A percentile compares a stretch with the other conserved stretches of the same genome.
phyloP scores from a whole-genome alignment of 768 basidiomycete genomes.

The Tricholoma flavovirens region DNA sequence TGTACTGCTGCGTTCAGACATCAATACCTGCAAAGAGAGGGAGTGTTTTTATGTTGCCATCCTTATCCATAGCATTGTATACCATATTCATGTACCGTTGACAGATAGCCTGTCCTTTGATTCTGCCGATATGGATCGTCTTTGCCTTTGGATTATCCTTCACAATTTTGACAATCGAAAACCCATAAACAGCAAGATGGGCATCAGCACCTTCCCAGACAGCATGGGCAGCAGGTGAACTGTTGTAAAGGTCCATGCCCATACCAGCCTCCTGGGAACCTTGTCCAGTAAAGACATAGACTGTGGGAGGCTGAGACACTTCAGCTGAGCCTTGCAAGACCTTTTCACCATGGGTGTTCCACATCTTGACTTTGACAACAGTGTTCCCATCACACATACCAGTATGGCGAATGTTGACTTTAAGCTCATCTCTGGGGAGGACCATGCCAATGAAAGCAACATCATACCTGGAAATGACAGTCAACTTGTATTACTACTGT shows the following conservation, averaged over 20 bases:
- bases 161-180: constrained; percentile 98
- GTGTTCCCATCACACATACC: constrained; percentile 93
- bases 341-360: constrained; percentile 82
- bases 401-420: constrained; percentile 81
- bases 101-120: constrained; percentile 97
- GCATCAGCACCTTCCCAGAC: constrained; percentile 97
- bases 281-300: constrained; percentile 97
- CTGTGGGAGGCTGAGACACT: constrained; percentile 86
- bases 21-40: constrained; percentile 96
- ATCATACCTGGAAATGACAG: constrained; percentile 56
- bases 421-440: constrained; percentile 81
- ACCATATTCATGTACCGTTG: constrained; percentile 99
- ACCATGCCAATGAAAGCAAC: constrained; percentile 98
- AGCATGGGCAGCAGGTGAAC: constrained; percentile 87
- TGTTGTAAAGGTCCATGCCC: constrained; percentile 98
- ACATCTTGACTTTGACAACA: constrained; percentile 82
- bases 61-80: constrained; percentile 95
- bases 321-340: constrained; percentile 91
- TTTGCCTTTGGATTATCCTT: constrained; percentile 98
- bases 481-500: constrained; percentile 2
- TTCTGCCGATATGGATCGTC: constrained; percentile 98
- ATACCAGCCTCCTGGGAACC: constrained; percentile 97
- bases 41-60: constrained; percentile 91
- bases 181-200: constrained; percentile 94
- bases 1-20: constrained; percentile 90